Conservation (phyloP, 306 rosid species). For the Lithocarpus polystachyus region DNA sequence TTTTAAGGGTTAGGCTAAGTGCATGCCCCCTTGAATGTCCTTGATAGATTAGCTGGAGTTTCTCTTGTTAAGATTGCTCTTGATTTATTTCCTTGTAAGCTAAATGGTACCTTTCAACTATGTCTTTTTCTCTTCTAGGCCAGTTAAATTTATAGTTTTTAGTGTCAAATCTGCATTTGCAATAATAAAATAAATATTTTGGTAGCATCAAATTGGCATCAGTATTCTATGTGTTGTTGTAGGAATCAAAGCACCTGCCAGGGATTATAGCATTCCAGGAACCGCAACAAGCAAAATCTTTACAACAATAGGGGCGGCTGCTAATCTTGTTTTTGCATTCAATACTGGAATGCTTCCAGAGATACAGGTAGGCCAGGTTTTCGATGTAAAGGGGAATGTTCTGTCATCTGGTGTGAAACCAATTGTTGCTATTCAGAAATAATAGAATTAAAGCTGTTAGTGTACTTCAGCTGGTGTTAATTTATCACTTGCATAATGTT, state of each 20-base stretch:
- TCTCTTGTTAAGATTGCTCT: neutral
- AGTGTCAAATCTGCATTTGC: neutral
- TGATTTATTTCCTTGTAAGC: neutral
- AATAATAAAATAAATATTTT: neutral
- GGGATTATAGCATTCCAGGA: conserved; percentile 80
- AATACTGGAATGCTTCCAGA: conserved; percentile 99
- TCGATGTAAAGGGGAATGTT: neutral
- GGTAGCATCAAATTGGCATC: neutral
- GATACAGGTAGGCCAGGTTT: conserved; percentile 65
- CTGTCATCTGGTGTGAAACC: neutral
- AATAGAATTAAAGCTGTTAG: neutral
- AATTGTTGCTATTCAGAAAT: neutral
- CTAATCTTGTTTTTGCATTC: conserved; percentile 87
- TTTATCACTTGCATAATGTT: neutral
- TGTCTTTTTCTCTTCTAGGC: neutral
- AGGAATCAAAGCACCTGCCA: conserved; percentile 71
- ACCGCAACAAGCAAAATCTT: conserved; percentile 61
- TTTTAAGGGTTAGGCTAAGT: neutral
- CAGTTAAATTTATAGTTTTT: neutral
- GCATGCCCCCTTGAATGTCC: neutral
- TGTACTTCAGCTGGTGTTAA: neutral
- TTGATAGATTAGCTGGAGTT: neutral
- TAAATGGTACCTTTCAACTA: neutral
- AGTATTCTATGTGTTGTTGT: conserved; percentile 3
- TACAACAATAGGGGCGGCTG: conserved; percentile 81